Conservation (phyloP, 192 early-diverging fungal genomes). For the Entophlyctis luteolus region DNA sequence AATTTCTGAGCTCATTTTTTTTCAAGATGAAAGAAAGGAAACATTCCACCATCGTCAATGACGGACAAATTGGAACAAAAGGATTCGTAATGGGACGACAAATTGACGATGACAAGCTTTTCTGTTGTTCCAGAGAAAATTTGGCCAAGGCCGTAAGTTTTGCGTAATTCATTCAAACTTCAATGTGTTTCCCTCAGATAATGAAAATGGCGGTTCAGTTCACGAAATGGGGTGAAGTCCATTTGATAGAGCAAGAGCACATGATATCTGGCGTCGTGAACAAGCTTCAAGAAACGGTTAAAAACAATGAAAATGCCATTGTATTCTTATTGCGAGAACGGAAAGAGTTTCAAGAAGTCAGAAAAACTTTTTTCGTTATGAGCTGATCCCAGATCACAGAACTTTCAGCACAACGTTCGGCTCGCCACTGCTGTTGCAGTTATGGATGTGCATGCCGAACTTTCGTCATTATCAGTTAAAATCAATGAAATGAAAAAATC, state of each 20-base stretch:
- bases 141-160: conserved; percentile 37
- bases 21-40: conserved; percentile 27
- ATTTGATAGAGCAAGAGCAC: conserved; percentile 42
- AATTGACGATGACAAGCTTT: conserved; percentile 35
- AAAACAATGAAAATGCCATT: conserved; percentile 41
- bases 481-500: conserved; percentile 44
- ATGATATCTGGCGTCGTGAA: conserved; percentile 34
- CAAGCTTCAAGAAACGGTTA: conserved; percentile 41
- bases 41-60: neutral
- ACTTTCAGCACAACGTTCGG: conserved; percentile 42
- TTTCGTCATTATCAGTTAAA: conserved; percentile 45
- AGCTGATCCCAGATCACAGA: conserved; percentile 18
- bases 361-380: neutral
- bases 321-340: conserved; percentile 39
- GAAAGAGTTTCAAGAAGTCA: conserved; percentile 40
- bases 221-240: conserved; percentile 46
- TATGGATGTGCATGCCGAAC: conserved; percentile 35
- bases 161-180: neutral
- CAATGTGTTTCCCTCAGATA: conserved; percentile 20
- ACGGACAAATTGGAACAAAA: neutral
- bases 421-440: conserved; percentile 30
- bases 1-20: neutral
- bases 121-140: conserved; percentile 45
- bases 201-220: conserved; percentile 36
- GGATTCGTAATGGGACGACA: neutral